These are phyloP conservation scores for Alnus rubra DNA, from an alignment of 306 rosid species.

Conservation along the genomic window DNA sequence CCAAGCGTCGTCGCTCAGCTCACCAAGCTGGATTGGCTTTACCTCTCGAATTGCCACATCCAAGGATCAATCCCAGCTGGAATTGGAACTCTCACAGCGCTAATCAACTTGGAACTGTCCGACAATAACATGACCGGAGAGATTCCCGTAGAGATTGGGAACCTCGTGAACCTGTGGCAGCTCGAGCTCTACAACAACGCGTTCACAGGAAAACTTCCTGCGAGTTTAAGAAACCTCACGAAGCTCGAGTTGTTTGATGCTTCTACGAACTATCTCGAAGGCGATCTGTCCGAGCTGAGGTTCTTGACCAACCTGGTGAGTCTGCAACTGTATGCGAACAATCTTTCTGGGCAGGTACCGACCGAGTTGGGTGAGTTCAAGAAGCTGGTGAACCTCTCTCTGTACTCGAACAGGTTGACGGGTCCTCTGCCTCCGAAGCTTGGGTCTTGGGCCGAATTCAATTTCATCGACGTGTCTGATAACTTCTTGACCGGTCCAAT, in stretches of 20 bases:
- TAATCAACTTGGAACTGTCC: slow-evolving; percentile 58
- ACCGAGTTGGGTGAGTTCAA: slow-evolving; percentile 72
- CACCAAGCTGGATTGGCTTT: slow-evolving; percentile 61
- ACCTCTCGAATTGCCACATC: slow-evolving; percentile 58
- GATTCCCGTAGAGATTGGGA: slow-evolving; percentile 67
- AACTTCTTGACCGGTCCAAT: slow-evolving; percentile 66
- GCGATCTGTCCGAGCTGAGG: slow-evolving; percentile 60
- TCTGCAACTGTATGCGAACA: slow-evolving; percentile 64
- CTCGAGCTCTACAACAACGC: slow-evolving; percentile 58
- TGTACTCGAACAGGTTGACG: slow-evolving; percentile 60
- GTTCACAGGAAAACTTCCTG: slow-evolving; percentile 67
- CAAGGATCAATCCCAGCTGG: slow-evolving; percentile 63
- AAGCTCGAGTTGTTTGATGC: slow-evolving; percentile 57
- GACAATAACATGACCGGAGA: slow-evolving; percentile 56
- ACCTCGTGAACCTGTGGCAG: slow-evolving; percentile 72
- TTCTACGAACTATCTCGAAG: slow-evolving; percentile 53
- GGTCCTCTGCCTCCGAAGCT: slow-evolving; percentile 72
- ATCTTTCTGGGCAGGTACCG: slow-evolving; percentile 61
- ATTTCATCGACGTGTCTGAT: slow-evolving; percentile 75
- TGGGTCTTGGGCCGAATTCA: slow-evolving; percentile 64
- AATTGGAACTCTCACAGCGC: slow-evolving; percentile 67
- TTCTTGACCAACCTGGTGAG: slow-evolving; percentile 44
- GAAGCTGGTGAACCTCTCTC: slow-evolving; percentile 47
- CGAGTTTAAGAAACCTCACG: slow-evolving; percentile 54
- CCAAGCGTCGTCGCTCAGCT: slow-evolving; percentile 49